phyloP scores from a whole-genome alignment of 306 rosid genomes.

The Sindora glabra region DNA sequence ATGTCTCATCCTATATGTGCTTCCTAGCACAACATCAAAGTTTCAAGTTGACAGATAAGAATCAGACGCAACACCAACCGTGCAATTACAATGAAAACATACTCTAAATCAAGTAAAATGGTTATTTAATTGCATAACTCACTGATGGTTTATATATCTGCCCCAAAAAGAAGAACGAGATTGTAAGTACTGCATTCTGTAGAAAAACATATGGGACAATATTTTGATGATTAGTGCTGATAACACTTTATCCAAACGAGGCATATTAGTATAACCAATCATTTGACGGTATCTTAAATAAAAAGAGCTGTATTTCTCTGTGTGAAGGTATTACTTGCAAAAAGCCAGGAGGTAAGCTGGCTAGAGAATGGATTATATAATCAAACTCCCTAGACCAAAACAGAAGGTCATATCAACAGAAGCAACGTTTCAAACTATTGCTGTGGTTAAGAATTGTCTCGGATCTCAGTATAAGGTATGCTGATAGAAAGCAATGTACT shows the following conservation, averaged over 20 bases:
- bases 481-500: neutral
- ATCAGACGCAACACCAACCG: neutral
- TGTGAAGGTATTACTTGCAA: too few relatives aligned
- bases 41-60: neutral
- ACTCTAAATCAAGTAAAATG: neutral
- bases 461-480: neutral
- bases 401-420: too few relatives aligned
- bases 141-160: neutral
- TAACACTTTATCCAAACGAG: neutral
- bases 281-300: too few relatives aligned
- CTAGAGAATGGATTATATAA: too few relatives aligned
- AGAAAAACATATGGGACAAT: neutral
- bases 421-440: too few relatives aligned
- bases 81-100: neutral
- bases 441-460: too few relatives aligned
- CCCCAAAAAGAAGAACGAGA: neutral
- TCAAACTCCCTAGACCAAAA: too few relatives aligned
- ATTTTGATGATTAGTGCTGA: neutral
- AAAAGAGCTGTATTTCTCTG: too few relatives aligned
- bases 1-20: too few relatives aligned
- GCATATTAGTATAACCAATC: too few relatives aligned
- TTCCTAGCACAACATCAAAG: neutral
- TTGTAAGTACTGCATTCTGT: neutral
- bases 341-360: too few relatives aligned
- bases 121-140: neutral